phyloP scores from a whole-genome alignment of 179 eudicot genomes.

The Spergularia azorica region DNA sequence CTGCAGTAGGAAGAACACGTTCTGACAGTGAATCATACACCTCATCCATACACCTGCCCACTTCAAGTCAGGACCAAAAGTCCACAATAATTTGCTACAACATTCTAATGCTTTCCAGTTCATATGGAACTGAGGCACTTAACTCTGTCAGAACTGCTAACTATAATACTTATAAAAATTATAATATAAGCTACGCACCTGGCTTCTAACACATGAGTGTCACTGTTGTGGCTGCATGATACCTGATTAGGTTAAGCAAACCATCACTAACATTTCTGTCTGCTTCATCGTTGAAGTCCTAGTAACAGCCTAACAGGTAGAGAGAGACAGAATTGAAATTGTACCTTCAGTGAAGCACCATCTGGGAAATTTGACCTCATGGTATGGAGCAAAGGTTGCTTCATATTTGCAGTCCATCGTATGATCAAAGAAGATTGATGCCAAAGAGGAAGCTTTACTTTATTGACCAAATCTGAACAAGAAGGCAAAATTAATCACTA shows the following conservation, averaged over 20 bases:
- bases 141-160: neutral
- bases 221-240: constrained; percentile 51
- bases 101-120: neutral
- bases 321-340: constrained; percentile 5
- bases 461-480: constrained; percentile 27
- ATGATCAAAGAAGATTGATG: constrained; percentile 36
- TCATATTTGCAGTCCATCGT: constrained; percentile 30
- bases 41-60: constrained; percentile 72
- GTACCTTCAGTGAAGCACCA: constrained; percentile 46
- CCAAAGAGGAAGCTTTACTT: constrained; percentile 31
- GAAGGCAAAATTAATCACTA: neutral
- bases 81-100: neutral
- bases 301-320: neutral
- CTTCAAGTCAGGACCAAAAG: too few relatives aligned
- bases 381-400: constrained; percentile 28
- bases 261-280: neutral
- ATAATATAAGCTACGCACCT: constrained; percentile 43
- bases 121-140: neutral
- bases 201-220: constrained; percentile 53
- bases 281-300: neutral
- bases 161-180: neutral
- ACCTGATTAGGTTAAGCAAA: constrained; percentile 45
- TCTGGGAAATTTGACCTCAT: constrained; percentile 32
- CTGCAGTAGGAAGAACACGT: constrained; percentile 75
- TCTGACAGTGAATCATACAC: constrained; percentile 77